A percentile compares a stretch with the other conserved stretches of the same genome.
Conservation (phyloP, 345 rosid species). For the Jatropha curcas region DNA sequence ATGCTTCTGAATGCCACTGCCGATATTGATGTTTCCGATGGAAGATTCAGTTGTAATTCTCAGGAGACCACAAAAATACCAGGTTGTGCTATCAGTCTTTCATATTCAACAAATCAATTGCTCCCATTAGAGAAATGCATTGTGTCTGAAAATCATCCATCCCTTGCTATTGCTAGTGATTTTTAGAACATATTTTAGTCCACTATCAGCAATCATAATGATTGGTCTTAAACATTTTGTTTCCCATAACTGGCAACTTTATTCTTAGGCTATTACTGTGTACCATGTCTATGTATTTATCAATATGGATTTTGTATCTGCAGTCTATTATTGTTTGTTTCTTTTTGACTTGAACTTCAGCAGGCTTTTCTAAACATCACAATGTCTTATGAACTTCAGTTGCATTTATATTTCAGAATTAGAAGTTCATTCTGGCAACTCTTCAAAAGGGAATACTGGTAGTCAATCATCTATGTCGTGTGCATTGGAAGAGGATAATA, state of each 20-base stretch:
- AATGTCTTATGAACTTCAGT: background rate
- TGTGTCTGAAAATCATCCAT: too few relatives aligned
- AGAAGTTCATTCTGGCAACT: conserved; percentile 22
- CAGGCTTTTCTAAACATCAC: background rate
- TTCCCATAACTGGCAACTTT: background rate
- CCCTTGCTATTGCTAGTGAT: too few relatives aligned
- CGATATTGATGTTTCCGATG: conserved; percentile 25
- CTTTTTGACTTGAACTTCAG: background rate
- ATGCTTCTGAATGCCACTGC: conserved; percentile 63
- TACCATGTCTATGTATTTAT: background rate
- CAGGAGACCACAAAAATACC: conserved; percentile 23
- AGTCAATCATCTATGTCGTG: conserved; percentile 20
- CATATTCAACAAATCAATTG: background rate
- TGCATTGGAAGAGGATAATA: conserved; percentile 46
- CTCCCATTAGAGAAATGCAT: conserved; percentile 8
- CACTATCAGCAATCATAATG: background rate
- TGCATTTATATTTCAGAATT: conserved; percentile 25
- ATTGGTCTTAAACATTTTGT: background rate
- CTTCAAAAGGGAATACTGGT: conserved; percentile 9
- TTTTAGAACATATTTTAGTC: background rate
- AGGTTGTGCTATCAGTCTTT: conserved; percentile 29
- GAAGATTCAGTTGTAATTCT: conserved; percentile 19
- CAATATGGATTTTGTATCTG: conserved; percentile 5
- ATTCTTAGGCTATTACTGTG: background rate
- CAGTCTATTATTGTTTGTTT: background rate